phyloP scores from a whole-genome alignment of 176 grass and related monocot species.

The Tuctoria greenei region DNA sequence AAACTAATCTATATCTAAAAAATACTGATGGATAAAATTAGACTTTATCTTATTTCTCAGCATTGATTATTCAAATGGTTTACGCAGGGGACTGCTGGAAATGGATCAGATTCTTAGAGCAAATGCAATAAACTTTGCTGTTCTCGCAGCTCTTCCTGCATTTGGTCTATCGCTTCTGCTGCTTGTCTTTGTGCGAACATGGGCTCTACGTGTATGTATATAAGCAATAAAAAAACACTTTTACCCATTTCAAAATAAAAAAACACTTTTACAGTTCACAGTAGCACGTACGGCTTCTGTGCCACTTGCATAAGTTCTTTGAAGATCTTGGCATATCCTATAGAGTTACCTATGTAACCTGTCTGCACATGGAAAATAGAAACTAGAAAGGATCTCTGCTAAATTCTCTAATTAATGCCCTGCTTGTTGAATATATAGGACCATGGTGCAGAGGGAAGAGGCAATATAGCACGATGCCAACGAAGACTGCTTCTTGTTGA shows the following conservation, averaged over 20 bases:
- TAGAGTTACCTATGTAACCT: background rate
- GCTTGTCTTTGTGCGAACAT: constrained; percentile 64
- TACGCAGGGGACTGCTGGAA: constrained; percentile 76
- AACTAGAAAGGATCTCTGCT: constrained; percentile 4
- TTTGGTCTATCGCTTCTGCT: constrained; percentile 79
- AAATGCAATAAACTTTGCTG: constrained; percentile 96
- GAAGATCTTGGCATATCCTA: background rate
- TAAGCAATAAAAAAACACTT: background rate
- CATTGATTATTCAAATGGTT: constrained; percentile 28
- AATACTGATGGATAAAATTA: constrained; percentile 31
- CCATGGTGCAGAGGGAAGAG: constrained; percentile 84
- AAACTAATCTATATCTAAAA: background rate
- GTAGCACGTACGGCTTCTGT: background rate
- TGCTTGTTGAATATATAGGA: constrained; percentile 61
- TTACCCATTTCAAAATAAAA: too few species aligned
- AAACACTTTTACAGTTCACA: constrained; percentile 22
- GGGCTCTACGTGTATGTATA: constrained; percentile 75
- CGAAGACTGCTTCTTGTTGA: constrained; percentile 83
- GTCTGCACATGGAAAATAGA: constrained; percentile 13
- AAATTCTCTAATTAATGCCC: constrained; percentile 35
- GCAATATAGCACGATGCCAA: constrained; percentile 76
- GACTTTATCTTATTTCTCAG: background rate
- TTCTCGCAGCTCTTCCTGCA: constrained; percentile 91
- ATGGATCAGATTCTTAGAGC: constrained; percentile 96
- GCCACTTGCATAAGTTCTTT: background rate